Conservation (phyloP, 2,329 filamentous ascomycete genomes). For the Cordyceps pruinosa region DNA sequence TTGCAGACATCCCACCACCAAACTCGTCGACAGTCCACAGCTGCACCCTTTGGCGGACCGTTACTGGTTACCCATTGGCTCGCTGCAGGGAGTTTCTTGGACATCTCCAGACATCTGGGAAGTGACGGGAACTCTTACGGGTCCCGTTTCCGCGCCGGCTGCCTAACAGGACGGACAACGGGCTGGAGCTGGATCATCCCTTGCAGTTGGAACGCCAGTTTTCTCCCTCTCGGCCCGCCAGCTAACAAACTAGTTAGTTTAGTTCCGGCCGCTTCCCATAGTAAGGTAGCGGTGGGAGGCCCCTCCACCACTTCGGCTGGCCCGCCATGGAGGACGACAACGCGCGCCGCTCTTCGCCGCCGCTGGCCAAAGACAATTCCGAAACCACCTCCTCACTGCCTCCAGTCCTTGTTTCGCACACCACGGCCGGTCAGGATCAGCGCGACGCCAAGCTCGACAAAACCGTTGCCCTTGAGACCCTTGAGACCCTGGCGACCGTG, state of each 20-base stretch:
- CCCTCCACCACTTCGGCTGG: constrained; percentile 4
- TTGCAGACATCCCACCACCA: neutral
- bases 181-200: neutral
- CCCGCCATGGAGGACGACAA: constrained; percentile 5
- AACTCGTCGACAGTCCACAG: neutral
- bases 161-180: neutral
- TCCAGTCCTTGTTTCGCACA: constrained; percentile 8
- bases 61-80: constrained; percentile 1
- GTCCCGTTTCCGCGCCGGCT: neutral
- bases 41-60: neutral
- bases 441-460: neutral
- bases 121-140: neutral
- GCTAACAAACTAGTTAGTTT: neutral
- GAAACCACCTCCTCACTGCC: constrained; percentile 1
- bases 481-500: constrained; percentile 3
- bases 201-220: constrained; percentile 2
- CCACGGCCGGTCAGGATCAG: neutral
- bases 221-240: neutral
- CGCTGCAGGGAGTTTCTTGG: neutral
- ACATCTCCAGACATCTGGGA: neutral
- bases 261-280: neutral
- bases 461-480: neutral
- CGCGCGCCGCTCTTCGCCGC: neutral
- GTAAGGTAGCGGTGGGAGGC: constrained; percentile 4
- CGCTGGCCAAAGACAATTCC: constrained; percentile 1